Percentiles rank a stretch among this genome's conserved stretches.
Evolutionary conservation across 2,329 filamentous ascomycete species (phyloP).

Genomic region (Myriosclerotinia duriaeana): DNA sequence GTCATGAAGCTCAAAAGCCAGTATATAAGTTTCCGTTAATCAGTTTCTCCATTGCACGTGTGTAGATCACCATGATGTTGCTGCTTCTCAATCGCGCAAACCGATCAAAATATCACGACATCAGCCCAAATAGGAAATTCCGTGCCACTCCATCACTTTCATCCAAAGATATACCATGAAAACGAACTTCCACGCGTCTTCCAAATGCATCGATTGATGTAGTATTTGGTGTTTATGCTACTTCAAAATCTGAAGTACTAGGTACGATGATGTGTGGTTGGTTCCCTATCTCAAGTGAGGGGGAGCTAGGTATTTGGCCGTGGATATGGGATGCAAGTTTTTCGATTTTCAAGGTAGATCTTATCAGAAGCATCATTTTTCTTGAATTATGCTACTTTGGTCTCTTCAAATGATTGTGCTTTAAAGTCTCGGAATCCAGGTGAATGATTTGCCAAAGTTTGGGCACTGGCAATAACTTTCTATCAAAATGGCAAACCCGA

Average conservation of each 20-base stretch:
- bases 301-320: conserved; percentile 1
- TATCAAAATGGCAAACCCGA: conserved; percentile 22
- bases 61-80: not conserved
- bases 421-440: not conserved
- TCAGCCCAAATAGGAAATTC: conserved; percentile 28
- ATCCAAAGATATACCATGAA: conserved; percentile 12
- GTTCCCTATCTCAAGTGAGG: conserved; percentile 11
- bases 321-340: not conserved
- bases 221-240: conserved; percentile 5
- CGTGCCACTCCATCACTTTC: conserved; percentile 21
- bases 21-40: not conserved
- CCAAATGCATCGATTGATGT: not conserved
- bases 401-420: not conserved
- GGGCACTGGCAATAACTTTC: not conserved
- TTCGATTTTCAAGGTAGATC: not conserved
- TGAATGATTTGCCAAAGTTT: not conserved
- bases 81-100: conserved; percentile 16
- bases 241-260: not conserved
- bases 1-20: not conserved
- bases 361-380: not conserved
- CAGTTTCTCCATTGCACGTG: not conserved
- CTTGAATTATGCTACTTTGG: not conserved
- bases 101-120: conserved; percentile 30
- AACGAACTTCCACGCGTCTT: not conserved
- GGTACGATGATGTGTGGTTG: conserved; percentile 11